Evolutionary conservation across 106 monocot genomes (phyloP).

Genomic region (Apostasia ramifera): DNA sequence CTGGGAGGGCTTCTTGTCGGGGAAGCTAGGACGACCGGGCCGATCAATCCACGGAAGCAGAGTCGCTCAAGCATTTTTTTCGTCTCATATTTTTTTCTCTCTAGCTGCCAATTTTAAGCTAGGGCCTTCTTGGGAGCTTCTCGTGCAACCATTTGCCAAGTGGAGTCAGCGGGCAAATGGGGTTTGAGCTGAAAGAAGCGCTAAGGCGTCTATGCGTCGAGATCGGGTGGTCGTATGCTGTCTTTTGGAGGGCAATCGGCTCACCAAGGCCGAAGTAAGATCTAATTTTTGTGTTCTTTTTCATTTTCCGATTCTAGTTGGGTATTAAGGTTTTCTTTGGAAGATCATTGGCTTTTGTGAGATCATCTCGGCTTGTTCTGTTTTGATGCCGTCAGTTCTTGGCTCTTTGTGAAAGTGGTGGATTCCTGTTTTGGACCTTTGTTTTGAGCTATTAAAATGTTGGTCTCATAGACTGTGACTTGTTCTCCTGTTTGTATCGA

Average conservation of each 20-base stretch:
- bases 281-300: too few species aligned
- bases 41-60: too few species aligned
- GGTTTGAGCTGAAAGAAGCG: conserved; percentile 26
- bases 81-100: too few species aligned
- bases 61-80: too few species aligned
- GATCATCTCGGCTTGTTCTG: too few species aligned
- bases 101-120: background rate
- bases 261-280: background rate
- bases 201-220: conserved; percentile 62
- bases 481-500: too few species aligned
- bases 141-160: background rate
- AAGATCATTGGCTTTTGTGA: too few species aligned
- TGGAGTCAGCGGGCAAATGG: conserved; percentile 20
- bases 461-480: background rate
- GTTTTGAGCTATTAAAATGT: background rate
- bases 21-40: conserved; percentile 20
- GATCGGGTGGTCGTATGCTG: conserved; percentile 84
- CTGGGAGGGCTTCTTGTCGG: conserved; percentile 46
- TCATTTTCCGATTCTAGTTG: too few species aligned
- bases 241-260: conserved; percentile 56
- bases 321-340: too few species aligned
- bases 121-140: background rate
- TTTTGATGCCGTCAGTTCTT: too few species aligned
- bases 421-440: conserved; percentile 1
- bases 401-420: background rate